Conservation (phyloP, 1,284 basidiomycete genomes). For the Fomes fomentarius region DNA sequence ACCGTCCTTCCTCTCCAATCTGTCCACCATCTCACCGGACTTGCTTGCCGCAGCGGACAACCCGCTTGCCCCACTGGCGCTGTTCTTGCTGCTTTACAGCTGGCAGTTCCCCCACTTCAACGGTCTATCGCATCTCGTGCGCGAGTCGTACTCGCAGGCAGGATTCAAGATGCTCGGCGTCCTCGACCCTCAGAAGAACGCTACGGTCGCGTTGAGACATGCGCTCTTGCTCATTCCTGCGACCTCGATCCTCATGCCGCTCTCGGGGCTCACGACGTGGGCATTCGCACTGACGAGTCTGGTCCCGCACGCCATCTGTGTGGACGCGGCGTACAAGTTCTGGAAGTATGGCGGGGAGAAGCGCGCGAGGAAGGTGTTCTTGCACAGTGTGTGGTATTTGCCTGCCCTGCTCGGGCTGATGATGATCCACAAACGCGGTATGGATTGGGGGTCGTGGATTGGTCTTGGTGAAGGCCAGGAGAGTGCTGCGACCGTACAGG, state of each 20-base stretch:
- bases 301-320: conserved; percentile 77
- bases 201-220: conserved; percentile 87
- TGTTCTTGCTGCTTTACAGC: conserved; percentile 86
- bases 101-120: conserved; percentile 99
- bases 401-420: conserved; percentile 90
- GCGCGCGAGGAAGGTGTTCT: conserved; percentile 80
- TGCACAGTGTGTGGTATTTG: conserved; percentile 89
- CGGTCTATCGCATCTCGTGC: conserved; percentile 85
- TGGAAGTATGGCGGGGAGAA: conserved; percentile 79
- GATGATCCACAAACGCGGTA: conserved; percentile 91
- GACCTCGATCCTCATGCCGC: conserved; percentile 81
- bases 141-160: conserved; percentile 89
- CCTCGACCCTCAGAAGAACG: conserved; percentile 80
- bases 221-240: conserved; percentile 80
- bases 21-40: conserved; percentile 41
- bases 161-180: conserved; percentile 96
- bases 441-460: conserved; percentile 71
- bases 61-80: conserved; percentile 74
- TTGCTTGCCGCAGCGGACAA: conserved; percentile 60
- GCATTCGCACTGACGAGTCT: conserved; percentile 81
- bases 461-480: conserved; percentile 21
- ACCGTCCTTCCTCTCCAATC: conserved; percentile 48
- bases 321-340: conserved; percentile 75
- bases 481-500: conserved; percentile 2
- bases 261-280: conserved; percentile 89